Conservation (phyloP, 75 land plant species). For the Picea glauca region DNA sequence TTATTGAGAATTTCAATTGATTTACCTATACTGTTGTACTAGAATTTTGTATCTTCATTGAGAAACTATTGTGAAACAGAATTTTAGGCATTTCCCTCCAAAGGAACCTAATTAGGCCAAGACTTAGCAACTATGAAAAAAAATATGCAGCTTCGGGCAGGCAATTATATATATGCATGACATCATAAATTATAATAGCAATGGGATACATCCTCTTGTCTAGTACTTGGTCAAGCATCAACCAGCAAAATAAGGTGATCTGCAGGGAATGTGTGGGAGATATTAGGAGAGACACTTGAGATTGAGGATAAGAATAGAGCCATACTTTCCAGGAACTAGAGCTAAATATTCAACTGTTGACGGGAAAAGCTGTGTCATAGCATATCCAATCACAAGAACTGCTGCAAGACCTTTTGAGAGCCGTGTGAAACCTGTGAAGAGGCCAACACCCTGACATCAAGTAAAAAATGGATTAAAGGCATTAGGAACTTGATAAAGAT, state of each 20-base stretch:
- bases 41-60: not conserved
- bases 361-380: conserved; percentile 44
- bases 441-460: conserved; percentile 16
- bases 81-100: not conserved
- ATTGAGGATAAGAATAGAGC: conserved; percentile 5
- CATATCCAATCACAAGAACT: conserved; percentile 67
- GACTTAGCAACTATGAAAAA: not conserved
- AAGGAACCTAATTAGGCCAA: not conserved
- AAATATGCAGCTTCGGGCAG: not conserved
- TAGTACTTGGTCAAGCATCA: not conserved
- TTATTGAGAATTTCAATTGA: not conserved
- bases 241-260: not conserved
- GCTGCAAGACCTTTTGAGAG: conserved; percentile 82
- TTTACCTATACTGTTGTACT: not conserved
- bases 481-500: not conserved
- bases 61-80: not conserved
- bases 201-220: not conserved
- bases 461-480: not conserved
- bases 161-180: not conserved
- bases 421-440: conserved; percentile 59
- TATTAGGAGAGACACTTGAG: not conserved
- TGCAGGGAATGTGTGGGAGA: not conserved
- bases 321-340: conserved; percentile 83
- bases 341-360: conserved; percentile 58
- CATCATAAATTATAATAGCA: not conserved